Percentiles rank a stretch among this genome's conserved stretches.
phyloP scores from a whole-genome alignment of 2,329 filamentous ascomycete species.

The Colletotrichum liaoningense region DNA sequence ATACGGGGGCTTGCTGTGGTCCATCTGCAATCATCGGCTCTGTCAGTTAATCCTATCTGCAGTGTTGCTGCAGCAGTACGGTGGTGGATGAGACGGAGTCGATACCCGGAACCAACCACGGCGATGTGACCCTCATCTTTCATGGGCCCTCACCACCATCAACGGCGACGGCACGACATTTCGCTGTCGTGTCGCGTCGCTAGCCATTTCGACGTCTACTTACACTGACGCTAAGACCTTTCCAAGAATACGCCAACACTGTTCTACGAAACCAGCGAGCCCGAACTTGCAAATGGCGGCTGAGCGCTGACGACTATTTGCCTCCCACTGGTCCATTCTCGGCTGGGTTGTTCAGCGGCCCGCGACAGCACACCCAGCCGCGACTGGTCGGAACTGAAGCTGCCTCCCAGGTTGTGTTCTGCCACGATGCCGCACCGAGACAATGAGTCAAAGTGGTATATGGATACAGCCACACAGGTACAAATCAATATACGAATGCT shows the following conservation, averaged over 20 bases:
- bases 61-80: slow-evolving; percentile 10
- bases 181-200: slow-evolving; percentile 7
- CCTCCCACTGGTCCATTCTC: slow-evolving; percentile 9
- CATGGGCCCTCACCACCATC: background rate
- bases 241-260: slow-evolving; percentile 10
- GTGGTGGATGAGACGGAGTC: slow-evolving; percentile 19
- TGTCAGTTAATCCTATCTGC: slow-evolving; percentile 17
- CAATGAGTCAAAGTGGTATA: slow-evolving; percentile 1
- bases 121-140: slow-evolving; percentile 6
- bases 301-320: slow-evolving; percentile 25
- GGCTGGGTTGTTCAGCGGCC: slow-evolving; percentile 16
- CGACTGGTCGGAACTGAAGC: slow-evolving; percentile 17
- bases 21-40: slow-evolving; percentile 13
- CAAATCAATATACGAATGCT: background rate
- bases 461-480: background rate
- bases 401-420: slow-evolving; percentile 12
- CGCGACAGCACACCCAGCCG: slow-evolving; percentile 1
- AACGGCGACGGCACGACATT: background rate
- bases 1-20: slow-evolving; percentile 4
- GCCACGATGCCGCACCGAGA: slow-evolving; percentile 30
- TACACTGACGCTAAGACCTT: slow-evolving; percentile 15
- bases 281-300: slow-evolving; percentile 6
- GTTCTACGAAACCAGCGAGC: background rate
- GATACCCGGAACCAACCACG: slow-evolving; percentile 20
- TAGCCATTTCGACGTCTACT: slow-evolving; percentile 1